These are phyloP conservation scores for Entomortierella beljakovae DNA, from an alignment of 192 early-diverging fungal species.

Conservation along the genomic window DNA sequence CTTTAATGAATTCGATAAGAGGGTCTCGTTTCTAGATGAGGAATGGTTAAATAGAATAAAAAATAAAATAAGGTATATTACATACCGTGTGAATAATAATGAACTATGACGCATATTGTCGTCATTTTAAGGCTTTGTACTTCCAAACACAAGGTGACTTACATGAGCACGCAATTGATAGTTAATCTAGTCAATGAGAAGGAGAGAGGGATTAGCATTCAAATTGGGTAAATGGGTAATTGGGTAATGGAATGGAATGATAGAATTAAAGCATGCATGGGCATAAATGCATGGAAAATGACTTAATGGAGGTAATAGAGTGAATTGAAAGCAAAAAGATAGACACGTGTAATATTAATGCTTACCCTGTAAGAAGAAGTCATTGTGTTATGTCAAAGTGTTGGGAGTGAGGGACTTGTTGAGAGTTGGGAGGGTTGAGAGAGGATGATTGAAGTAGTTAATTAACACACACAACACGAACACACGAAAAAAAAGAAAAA, in stretches of 20 bases:
- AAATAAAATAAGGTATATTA: slow-evolving; percentile 13
- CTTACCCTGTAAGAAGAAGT: slow-evolving; percentile 61
- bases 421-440: slow-evolving; percentile 4
- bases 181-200: slow-evolving; percentile 47
- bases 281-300: no score
- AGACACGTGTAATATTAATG: no score
- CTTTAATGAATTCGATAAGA: slow-evolving; percentile 94
- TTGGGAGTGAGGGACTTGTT: neutral
- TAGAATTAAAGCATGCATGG: no score
- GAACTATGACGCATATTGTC: neutral
- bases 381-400: slow-evolving; percentile 22
- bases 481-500: slow-evolving; percentile 16
- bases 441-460: slow-evolving; percentile 3
- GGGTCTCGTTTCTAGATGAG: slow-evolving; percentile 89
- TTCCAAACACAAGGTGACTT: no score
- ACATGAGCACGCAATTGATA: slow-evolving; percentile 60
- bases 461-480: slow-evolving; percentile 24
- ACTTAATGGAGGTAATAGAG: no score
- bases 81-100: neutral
- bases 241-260: no score
- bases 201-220: neutral
- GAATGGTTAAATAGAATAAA: slow-evolving; percentile 52
- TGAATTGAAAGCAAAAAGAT: no score
- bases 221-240: no score
- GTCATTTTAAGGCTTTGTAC: neutral